Conservation (phyloP, 331 rosid species). For the Arachis monticola region DNA sequence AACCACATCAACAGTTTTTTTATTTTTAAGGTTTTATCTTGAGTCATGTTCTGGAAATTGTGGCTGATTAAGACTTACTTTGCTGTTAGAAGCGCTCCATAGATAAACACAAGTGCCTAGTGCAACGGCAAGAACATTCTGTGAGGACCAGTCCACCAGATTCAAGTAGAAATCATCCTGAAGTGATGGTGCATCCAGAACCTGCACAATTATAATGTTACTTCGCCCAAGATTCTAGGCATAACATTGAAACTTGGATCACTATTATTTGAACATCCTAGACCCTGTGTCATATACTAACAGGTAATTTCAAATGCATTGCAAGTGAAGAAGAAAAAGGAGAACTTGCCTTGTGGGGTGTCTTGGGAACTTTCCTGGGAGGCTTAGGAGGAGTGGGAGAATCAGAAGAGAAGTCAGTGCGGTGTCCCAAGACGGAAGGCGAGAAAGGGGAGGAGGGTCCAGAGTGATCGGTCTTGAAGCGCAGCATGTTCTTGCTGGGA, state of each 20-base stretch:
- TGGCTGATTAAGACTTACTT: constrained; percentile 47
- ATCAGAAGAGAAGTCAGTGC: constrained; percentile 56
- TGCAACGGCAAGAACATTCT: constrained; percentile 94
- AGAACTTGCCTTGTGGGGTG: constrained; percentile 81
- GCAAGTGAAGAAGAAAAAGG: neutral
- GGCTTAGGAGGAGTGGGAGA: constrained; percentile 90
- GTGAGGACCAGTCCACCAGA: constrained; percentile 99
- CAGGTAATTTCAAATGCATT: neutral
- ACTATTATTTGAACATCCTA: neutral
- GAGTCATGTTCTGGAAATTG: neutral
- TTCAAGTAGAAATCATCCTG: constrained; percentile 98
- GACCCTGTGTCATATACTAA: too few relatives aligned
- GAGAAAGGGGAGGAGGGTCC: constrained; percentile 85
- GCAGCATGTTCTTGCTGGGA: constrained; percentile 87
- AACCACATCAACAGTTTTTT: constrained; percentile 16
- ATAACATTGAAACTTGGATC: neutral
- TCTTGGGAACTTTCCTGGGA: constrained; percentile 93
- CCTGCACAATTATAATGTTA: constrained; percentile 51
- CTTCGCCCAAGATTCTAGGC: neutral
- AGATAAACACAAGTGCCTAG: constrained; percentile 93
- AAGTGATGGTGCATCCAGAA: constrained; percentile 94
- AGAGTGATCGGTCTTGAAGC: constrained; percentile 84
- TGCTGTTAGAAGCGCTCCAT: constrained; percentile 97
- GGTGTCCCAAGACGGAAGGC: constrained; percentile 70
- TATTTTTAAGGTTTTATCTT: neutral